Conservation (phyloP, 495 filamentous ascomycete species). For the Penicillium manginii region DNA sequence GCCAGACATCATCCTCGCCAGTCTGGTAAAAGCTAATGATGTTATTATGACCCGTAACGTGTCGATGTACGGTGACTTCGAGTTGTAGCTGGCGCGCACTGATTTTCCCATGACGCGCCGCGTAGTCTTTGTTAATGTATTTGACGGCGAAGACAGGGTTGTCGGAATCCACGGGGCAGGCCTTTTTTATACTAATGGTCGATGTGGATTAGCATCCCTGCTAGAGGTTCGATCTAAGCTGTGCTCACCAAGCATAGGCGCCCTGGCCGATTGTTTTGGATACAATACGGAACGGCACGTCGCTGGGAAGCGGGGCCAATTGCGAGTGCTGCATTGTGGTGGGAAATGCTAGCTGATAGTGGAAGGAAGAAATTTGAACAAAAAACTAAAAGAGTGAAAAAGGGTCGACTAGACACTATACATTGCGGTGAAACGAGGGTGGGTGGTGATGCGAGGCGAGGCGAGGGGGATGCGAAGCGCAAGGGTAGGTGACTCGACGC, state of each 20-base stretch:
- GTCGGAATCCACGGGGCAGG: conserved; percentile 66
- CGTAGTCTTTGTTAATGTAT: conserved; percentile 97
- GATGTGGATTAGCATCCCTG: conserved; percentile 8
- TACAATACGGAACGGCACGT: conserved; percentile 91
- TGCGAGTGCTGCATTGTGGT: conserved; percentile 73
- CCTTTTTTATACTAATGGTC: conserved; percentile 84
- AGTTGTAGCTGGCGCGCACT: conserved; percentile 83
- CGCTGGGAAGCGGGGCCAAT: conserved; percentile 78
- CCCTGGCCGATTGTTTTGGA: conserved; percentile 95
- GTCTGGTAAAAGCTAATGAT: conserved; percentile 89
- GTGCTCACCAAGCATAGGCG: conserved; percentile 90
- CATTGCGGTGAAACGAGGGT: conserved; percentile 8
- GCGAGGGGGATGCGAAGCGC: conserved; percentile 10
- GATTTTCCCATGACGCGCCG: conserved; percentile 83
- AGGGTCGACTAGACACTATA: conserved; percentile 11
- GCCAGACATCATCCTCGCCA: conserved; percentile 88
- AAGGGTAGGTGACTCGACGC: conserved; percentile 19
- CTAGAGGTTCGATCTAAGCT: background rate
- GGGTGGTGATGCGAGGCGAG: conserved; percentile 10
- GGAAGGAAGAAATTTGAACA: background rate
- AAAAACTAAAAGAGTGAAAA: conserved; percentile 6
- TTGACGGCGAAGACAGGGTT: conserved; percentile 93
- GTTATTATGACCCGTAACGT: conserved; percentile 86
- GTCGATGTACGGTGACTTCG: conserved; percentile 85
- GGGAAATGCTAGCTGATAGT: background rate